Base-by-base conservation (phyloP, 2,329 filamentous ascomycete genomes). In the Periconia sp. region DNA sequence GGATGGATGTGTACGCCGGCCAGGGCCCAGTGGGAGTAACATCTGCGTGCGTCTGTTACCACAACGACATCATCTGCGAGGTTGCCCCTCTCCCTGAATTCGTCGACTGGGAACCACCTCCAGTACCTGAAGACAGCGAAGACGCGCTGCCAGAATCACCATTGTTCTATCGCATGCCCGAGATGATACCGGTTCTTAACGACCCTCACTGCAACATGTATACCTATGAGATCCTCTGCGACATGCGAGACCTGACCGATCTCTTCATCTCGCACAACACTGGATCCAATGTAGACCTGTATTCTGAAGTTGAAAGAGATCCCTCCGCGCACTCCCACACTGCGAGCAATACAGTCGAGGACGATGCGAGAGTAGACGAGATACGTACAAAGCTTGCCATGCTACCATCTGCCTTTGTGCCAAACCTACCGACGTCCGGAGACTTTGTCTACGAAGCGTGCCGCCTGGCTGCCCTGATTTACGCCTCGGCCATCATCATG, bases 401-500 rank as follows among this genome's bases (percentile, higher is more conserved):
- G 8, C 41, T 67, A 13, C 64, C 67, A 18, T 63, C 63, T n/a
- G 69, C 69, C 7, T 51, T 61, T 15, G 57, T 52, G 2, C 56
- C 60, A 31, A 63, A 58, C 18, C 49, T 61, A 7, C 50, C 60
- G 9, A 60, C 56, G 1, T 60, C 60, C 2, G 58, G 62, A 15
- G 68, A 72, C 48, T 71, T 62, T 62, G 46, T 72, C 7, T 73
- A 71, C 48, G 72, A 75, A 49, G 55, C 70, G 10, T 69, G 66
- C 45, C 70, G 72, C 17, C 61, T 74, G 33, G 56, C 70, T 11
- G 61, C 68, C 18, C 50, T 73, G 10, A 71, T 74, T 20, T 71
- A 71, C 54, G 56, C 66, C 6, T 56, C 61, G 1, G 65, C 72
- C 7, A 65, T 75, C 41, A 56, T 64, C 15, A 49, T 57, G 46